Base-by-base conservation (phyloP, 306 rosid species). In the Neltuma alba region DNA sequence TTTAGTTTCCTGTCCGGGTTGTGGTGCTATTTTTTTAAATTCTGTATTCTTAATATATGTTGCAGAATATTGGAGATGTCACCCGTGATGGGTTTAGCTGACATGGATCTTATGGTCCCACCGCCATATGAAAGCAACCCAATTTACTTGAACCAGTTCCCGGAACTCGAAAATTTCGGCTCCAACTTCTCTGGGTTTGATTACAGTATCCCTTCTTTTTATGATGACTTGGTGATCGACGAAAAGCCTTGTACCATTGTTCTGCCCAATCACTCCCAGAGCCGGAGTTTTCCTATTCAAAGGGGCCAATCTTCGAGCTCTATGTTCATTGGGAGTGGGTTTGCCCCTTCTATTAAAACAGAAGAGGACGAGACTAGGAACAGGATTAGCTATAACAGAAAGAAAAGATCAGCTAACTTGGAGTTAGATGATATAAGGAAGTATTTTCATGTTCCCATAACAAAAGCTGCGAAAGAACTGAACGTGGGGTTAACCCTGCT, bases 401-500 rank as follows among this genome's bases (percentile, higher is more conserved):
- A 52, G 20, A 83, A 63, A 41, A 86, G 6, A 28, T 44, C 72
- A 2, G 11, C 21, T 11, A 30, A 0, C 0, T 45, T 86, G 77
- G 77, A 37, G 13, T 76, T 66, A 40, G 83, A 80, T 2, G 83
- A 83, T 12, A 86, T 86, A 27, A 83, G 83, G 83, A 88, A 84
- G 77, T 70, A 87, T 71, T 95, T 93, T 64, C 58, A 76, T 45
- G 74, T 93, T 28, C 98, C 98, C 0, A 89, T 93, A 33, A 75
- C 85, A 8, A 48, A 78, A 50, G 98, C 99, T 4, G 99, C 98
- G 0, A 91, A 84, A 79, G 62, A 83, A 44, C 67, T 95, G 90
- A 85, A 89, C 16, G 90, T 95, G 47, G 99, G 99, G 0, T 23
- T 91, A 60, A 93, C 97, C 6, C 52, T 88, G 9, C 68, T 95